These are phyloP conservation scores for Kandelia obovata DNA, from an alignment of 345 rosid species.

Conservation along the genomic window DNA sequence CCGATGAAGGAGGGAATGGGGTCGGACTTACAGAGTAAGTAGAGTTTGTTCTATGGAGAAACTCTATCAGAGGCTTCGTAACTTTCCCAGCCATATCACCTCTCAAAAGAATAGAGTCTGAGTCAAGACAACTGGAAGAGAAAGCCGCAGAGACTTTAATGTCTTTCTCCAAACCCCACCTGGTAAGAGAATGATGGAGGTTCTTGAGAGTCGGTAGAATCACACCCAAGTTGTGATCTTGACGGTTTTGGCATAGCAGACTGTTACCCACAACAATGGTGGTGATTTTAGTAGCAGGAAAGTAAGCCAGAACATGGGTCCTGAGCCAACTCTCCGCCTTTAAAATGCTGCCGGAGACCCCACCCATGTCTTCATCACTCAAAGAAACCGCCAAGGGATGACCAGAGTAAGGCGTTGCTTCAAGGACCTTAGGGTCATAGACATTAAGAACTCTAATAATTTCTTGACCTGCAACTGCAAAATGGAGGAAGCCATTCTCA, in stretches of 20 bases:
- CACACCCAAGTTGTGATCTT: conserved; percentile 34
- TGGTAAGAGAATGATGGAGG: conserved; percentile 50
- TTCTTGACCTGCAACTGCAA: conserved; percentile 60
- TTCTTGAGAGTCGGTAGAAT: conserved; percentile 50
- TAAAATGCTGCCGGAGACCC: conserved; percentile 50
- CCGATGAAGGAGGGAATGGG: conserved; percentile 28
- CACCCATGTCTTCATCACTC: conserved; percentile 37
- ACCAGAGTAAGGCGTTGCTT: conserved; percentile 25
- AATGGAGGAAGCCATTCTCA: not conserved
- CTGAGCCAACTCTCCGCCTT: conserved; percentile 75
- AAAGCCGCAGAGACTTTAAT: conserved; percentile 59
- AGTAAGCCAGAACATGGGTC: conserved; percentile 54
- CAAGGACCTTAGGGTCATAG: conserved; percentile 30
- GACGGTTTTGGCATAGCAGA: conserved; percentile 35
- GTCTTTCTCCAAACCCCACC: conserved; percentile 70
- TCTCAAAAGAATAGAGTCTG: conserved; percentile 13
- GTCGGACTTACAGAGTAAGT: conserved; percentile 51
- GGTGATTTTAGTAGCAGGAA: conserved; percentile 57
- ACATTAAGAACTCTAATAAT: conserved; percentile 35
- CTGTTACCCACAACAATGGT: conserved; percentile 52
- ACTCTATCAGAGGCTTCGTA: conserved; percentile 34
- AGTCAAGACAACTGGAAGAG: conserved; percentile 36
- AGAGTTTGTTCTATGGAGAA: conserved; percentile 47
- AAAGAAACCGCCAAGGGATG: conserved; percentile 46
- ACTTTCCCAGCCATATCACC: conserved; percentile 22